Percentiles rank a stretch among this genome's conserved stretches.
phyloP scores from a whole-genome alignment of 2,329 filamentous ascomycete species.

The Torrubiella hemipterigena region DNA sequence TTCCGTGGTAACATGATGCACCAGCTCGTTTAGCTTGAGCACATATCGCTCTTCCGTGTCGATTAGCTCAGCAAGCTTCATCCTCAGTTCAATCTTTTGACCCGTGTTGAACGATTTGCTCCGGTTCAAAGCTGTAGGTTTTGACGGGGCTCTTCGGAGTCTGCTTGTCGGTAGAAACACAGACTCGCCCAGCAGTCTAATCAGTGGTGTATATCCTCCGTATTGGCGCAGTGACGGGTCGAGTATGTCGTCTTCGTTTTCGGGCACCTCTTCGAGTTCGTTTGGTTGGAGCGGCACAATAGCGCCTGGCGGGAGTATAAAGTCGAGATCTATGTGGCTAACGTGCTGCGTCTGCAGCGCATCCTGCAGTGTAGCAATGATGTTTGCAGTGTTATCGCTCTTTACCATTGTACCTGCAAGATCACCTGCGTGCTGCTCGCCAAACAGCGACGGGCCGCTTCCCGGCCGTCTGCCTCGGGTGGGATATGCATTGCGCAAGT shows the following conservation, averaged over 20 bases:
- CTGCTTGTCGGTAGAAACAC: slow-evolving; percentile 80
- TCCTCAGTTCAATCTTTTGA: slow-evolving; percentile 73
- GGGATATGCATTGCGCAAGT: slow-evolving; percentile 49
- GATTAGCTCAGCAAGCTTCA: slow-evolving; percentile 81
- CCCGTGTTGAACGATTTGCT: slow-evolving; percentile 66
- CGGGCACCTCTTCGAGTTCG: slow-evolving; percentile 45
- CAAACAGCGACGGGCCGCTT: slow-evolving; percentile 61
- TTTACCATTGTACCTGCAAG: slow-evolving; percentile 74
- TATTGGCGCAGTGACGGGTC: slow-evolving; percentile 59
- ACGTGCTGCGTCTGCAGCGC: slow-evolving; percentile 73
- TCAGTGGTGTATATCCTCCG: slow-evolving; percentile 62
- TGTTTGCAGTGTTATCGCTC: slow-evolving; percentile 63
- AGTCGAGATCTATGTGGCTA: slow-evolving; percentile 76
- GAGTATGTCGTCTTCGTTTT: slow-evolving; percentile 54
- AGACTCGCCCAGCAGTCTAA: slow-evolving; percentile 71
- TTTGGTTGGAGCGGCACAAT: slow-evolving; percentile 53
- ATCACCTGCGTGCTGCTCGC: slow-evolving; percentile 86
- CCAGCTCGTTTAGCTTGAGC: slow-evolving; percentile 71
- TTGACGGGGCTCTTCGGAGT: slow-evolving; percentile 75
- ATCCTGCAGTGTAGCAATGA: slow-evolving; percentile 60
- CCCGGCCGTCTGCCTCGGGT: slow-evolving; percentile 46
- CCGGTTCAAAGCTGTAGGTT: slow-evolving; percentile 67
- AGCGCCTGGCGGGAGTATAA: slow-evolving; percentile 69
- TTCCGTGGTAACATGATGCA: slow-evolving; percentile 68
- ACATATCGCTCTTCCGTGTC: slow-evolving; percentile 95